A percentile compares a stretch with the other conserved stretches of the same genome.
phyloP scores from a whole-genome alignment of 2,329 filamentous ascomycete species.

The Emydomyces testavorans region DNA sequence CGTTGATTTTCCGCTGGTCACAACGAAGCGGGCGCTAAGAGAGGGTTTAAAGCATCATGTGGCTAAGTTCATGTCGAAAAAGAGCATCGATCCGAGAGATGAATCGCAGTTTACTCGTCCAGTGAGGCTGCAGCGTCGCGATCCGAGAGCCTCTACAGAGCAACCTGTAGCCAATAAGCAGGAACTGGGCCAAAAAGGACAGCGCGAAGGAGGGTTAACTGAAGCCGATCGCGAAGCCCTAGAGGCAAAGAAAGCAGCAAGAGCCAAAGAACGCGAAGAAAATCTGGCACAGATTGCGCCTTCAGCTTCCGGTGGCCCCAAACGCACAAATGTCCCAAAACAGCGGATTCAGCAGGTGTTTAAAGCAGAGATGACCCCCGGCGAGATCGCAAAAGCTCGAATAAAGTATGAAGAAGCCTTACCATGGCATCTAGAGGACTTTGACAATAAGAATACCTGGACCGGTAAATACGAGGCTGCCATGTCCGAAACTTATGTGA shows the following conservation, averaged over 20 bases:
- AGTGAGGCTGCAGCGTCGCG: constrained; percentile 77
- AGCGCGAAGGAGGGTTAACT: constrained; percentile 43
- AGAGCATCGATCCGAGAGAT: constrained; percentile 56
- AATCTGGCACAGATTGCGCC: constrained; percentile 92
- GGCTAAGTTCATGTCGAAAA: constrained; percentile 63
- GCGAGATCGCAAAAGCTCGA: constrained; percentile 56
- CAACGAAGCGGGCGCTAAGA: constrained; percentile 68
- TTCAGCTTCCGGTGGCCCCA: constrained; percentile 55
- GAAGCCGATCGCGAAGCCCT: constrained; percentile 53
- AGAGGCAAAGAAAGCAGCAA: constrained; percentile 56
- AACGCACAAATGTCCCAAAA: constrained; percentile 52
- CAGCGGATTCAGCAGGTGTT: constrained; percentile 83
- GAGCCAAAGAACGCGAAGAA: constrained; percentile 72
- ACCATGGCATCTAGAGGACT: constrained; percentile 94
- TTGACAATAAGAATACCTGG: constrained; percentile 90
- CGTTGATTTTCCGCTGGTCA: constrained; percentile 58
- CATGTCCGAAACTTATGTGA: constrained; percentile 67
- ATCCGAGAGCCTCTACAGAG: constrained; percentile 52
- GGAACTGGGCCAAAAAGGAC: constrained; percentile 40
- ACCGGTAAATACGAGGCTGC: constrained; percentile 82
- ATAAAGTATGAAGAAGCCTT: constrained; percentile 84
- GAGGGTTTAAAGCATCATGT: constrained; percentile 77
- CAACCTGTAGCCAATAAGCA: constrained; percentile 34
- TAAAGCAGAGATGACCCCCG: constrained; percentile 60
- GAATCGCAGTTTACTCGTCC: constrained; percentile 76